Evolutionary conservation across 768 basidiomycete species (phyloP), one percentile per base, ranked within the genome.

Genomic region (Suillus luteus): DNA sequence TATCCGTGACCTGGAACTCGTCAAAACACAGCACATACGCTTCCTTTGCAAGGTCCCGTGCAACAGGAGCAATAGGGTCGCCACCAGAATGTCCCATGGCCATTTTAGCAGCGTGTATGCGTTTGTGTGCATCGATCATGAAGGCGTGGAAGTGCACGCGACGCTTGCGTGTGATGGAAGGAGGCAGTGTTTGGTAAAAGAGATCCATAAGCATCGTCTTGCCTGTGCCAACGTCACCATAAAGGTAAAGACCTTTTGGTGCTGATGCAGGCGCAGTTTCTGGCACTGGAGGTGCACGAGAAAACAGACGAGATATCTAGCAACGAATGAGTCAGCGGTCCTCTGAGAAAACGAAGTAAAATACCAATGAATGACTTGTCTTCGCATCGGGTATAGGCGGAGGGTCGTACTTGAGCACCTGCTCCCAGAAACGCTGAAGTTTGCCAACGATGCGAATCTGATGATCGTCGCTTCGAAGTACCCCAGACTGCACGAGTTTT

Each of bases 171-270:
- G 77, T 85, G 61, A 92, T 78, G 51, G 82, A 78, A 0, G 82
- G 70, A 1, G 92, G 90, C 1, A 97, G 86, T 1, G 95, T 87
- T 66, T 88, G 85, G 79, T 91, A 95, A 77, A 97, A 97, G 27
- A 99, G 82, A 76, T 99, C 97, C 97, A 99, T 99, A 66, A 99
- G 88, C 96, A 99, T 98, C 0, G 91, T 92, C 81, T 99, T 98
- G 15, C 97, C 96, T 10, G 96, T 97, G 2, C 96, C 96, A 64
- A 99, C 97, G 68, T 95, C 92, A 38, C 96, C 97, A 73, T 92
- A 95, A 22, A 99, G 88, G 78, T 99, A 99, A 37, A 99, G 82
- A 11, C 96, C 94, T 70, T 91, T 91, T 4, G 94, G 95, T 1
- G 85, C 84, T 55, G 81, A 75, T 35, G 80, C 78, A 0, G 85